Base-by-base conservation (phyloP, 1,139 yeast species). In the Geotrichum bryndzae region DNA sequence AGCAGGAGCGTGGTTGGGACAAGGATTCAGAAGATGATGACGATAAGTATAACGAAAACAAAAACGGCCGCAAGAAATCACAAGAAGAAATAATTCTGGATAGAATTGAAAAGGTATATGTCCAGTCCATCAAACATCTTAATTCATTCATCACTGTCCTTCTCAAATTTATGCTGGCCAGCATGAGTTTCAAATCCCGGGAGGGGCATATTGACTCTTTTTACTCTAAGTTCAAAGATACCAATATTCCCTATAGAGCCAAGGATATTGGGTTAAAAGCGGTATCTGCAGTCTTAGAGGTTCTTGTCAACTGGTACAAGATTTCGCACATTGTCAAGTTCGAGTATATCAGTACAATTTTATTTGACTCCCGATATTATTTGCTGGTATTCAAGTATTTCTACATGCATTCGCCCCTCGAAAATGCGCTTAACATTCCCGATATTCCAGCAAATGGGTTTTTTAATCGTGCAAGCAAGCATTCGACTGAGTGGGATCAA, bases 251-350 rank as follows among this genome's bases (percentile, higher is more conserved):
- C 2, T 66, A 80, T 2, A 80, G 86, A 64, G 78, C 83, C 23
- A 87, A 87, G 66, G 96, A 89, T 69, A 77, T 84, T 1, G 78
- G 87, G 0, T 70, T 88, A 61, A 88, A 87, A 67, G 84, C 88
- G 1, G 80, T 87, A 2, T 78, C 87, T 0, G 82, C 83, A 1
- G 80, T 85, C 0, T 63, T 90, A 0, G 68, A 77, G 6, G 68
- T 83, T 23, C 71, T 94, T 35, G 72, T 87, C 45, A 81, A 81
- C 68, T 94, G 98, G 97, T 87, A 90, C 72, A 88, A 88, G 69
- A 74, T 81, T 13, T 87, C 85, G 59, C 96, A 94, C 73, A 77
- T 90, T 1, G 74, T 91, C 67, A 92, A 92, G 72, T 85, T 82
- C 70, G 96, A 91, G 72, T 89, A 87, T 69, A 76, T 94, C 15